These are phyloP conservation scores for Gamsiella multidivaricata DNA, from an alignment of 192 early-diverging fungal genomes.

Conservation along the genomic window DNA sequence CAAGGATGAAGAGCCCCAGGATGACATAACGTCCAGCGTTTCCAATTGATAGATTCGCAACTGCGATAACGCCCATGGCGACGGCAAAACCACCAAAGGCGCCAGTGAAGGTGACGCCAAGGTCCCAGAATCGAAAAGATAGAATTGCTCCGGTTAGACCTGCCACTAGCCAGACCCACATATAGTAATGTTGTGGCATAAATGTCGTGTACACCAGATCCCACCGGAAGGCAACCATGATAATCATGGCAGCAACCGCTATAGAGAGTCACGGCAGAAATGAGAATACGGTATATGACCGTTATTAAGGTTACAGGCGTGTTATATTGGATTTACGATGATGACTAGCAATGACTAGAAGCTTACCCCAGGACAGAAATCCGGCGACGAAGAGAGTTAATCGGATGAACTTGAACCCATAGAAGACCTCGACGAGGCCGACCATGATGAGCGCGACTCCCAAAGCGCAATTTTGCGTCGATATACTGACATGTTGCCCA, in stretches of 20 bases:
- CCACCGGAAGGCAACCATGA: conserved; percentile 49
- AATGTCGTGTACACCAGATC: conserved; percentile 48
- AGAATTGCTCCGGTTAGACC: conserved; percentile 23
- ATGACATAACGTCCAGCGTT: conserved; percentile 47
- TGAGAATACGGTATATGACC: not conserved
- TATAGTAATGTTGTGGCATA: conserved; percentile 29
- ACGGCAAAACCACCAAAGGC: conserved; percentile 48
- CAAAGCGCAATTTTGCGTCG: conserved; percentile 23
- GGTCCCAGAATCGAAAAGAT: conserved; percentile 48
- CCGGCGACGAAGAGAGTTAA: conserved; percentile 37
- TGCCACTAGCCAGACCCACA: conserved; percentile 43
- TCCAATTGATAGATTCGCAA: conserved; percentile 24
- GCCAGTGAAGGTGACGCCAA: conserved; percentile 42
- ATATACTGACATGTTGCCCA: conserved; percentile 18
- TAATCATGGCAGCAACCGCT: conserved; percentile 41
- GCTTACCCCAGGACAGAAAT: conserved; percentile 39
- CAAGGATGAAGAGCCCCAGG: conserved; percentile 37
- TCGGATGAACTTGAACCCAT: conserved; percentile 45
- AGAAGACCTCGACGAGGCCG: conserved; percentile 44
- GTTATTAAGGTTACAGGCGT: no score
- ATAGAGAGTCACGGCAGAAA: not conserved
- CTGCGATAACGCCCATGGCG: conserved; percentile 41
- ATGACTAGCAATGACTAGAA: no score
- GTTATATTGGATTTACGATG: no score
- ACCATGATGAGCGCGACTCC: conserved; percentile 24